Evolutionary conservation across 139 green algal species (phyloP), one percentile per base, ranked within the genome.

Genomic region (Tetradesmus lagerheimii): DNA sequence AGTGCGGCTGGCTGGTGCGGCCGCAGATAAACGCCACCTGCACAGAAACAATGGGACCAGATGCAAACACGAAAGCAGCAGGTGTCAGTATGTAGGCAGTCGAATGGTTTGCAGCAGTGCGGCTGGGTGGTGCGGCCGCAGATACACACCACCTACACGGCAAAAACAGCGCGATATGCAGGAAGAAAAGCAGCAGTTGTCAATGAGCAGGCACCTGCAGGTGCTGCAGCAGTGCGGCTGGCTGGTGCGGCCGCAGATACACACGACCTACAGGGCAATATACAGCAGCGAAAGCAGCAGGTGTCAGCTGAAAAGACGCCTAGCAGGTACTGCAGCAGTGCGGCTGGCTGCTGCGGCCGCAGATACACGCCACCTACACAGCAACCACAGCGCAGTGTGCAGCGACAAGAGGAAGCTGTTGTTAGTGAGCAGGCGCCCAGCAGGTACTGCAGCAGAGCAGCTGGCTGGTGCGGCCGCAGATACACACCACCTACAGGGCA

Each of bases 361-460:
- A 95, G 84, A 86, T 97, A 97, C 0, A 95, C 37, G 0, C 95
- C 96, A 1, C 92, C 93, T n/a, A n/a, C n/a, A n/a, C n/a, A n/a
- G n/a, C n/a, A n/a, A n/a, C n/a, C n/a, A n/a, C n/a, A n/a, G n/a
- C n/a, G n/a, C n/a, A n/a, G n/a, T n/a, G n/a, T n/a, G n/a, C n/a
- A n/a, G n/a, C n/a, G n/a, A 27, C 29, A 23, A 6, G n/a, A 27
- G n/a, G 20, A 3, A 74, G 62, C 20, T 29, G 62, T 5, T 29
- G 57, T 50, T 8, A 50, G 43, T n/a, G n/a, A n/a, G n/a, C n/a
- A n/a, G n/a, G n/a, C 43, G 43, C 23, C 57, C n/a, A 6, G 57
- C 57, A 71, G 6, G 57, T 71, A 71, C 20, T 37, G 27, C 64
- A 75, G 64, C 64, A 75, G 25, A 18, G 3, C 16, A 18, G 64